Conservation (phyloP, 106 monocot species). For the Phalaenopsis aphrodite region DNA sequence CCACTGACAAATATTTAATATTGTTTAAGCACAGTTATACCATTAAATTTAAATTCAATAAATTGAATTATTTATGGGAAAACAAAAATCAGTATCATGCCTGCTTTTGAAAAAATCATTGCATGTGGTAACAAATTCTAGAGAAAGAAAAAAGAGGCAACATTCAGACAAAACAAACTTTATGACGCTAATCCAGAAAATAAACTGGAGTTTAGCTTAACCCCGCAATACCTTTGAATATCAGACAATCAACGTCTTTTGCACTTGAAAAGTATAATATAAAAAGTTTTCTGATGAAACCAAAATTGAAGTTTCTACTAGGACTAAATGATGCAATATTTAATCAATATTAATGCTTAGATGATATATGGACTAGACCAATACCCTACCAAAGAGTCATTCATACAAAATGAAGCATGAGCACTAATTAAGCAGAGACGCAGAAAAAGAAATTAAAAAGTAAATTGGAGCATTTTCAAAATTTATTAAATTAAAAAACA, state of each 20-base stretch:
- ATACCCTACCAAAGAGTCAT: not conserved
- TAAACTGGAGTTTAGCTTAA: not conserved
- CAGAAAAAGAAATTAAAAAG: not conserved
- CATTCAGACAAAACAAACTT: not conserved
- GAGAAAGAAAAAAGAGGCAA: not conserved
- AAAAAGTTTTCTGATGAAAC: not conserved
- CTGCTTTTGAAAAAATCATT: too few relatives aligned
- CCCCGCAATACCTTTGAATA: not conserved
- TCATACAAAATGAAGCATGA: not conserved
- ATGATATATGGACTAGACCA: not conserved
- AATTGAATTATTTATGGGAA: too few relatives aligned
- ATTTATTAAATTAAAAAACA: not conserved
- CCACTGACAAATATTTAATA: not conserved
- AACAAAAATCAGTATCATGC: too few relatives aligned
- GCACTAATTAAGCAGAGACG: not conserved
- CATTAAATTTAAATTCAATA: not conserved
- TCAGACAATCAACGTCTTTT: not conserved
- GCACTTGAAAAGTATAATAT: not conserved
- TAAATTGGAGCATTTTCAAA: not conserved
- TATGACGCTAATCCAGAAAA: not conserved
- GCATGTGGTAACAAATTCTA: not conserved
- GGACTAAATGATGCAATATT: not conserved
- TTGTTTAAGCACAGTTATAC: not conserved
- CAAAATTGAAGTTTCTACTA: not conserved
- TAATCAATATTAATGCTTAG: not conserved